Percentiles rank a stretch among this genome's conserved stretches.
Conservation (phyloP, 2,329 filamentous ascomycete species). For the Nothophoma quercina region DNA sequence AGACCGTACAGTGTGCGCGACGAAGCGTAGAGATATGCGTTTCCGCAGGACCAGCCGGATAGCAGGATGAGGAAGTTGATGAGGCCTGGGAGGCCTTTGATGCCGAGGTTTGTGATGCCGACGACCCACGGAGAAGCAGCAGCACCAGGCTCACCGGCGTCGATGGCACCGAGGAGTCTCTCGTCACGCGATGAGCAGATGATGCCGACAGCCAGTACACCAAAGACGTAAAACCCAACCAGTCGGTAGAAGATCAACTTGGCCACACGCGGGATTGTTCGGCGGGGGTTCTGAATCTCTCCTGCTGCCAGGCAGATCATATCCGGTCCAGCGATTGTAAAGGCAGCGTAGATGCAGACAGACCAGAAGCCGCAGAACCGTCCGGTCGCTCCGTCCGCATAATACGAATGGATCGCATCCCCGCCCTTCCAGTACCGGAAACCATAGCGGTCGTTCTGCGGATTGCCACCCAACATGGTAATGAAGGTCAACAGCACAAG, state of each 20-base stretch:
- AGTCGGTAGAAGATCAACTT: conserved; percentile 69
- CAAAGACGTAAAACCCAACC: conserved; percentile 67
- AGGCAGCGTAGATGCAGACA: conserved; percentile 60
- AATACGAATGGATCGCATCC: conserved; percentile 58
- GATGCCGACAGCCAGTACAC: conserved; percentile 66
- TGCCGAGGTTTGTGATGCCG: conserved; percentile 59
- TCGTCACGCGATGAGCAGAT: conserved; percentile 64
- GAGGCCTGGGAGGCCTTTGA: conserved; percentile 66
- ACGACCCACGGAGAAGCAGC: conserved; percentile 61
- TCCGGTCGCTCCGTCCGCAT: conserved; percentile 56
- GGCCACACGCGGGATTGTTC: conserved; percentile 66
- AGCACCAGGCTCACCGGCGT: conserved; percentile 61
- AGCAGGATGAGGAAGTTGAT: conserved; percentile 74
- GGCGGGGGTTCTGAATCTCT: conserved; percentile 65
- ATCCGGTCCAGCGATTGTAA: conserved; percentile 60
- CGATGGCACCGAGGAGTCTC: conserved; percentile 49
- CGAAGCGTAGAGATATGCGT: conserved; percentile 62
- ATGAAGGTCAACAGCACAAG: conserved; percentile 62
- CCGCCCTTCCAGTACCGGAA: conserved; percentile 67
- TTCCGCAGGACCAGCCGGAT: conserved; percentile 67
- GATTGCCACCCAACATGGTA: conserved; percentile 65
- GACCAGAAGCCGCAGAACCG: conserved; percentile 53
- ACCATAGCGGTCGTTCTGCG: conserved; percentile 60
- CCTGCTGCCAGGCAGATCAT: conserved; percentile 56
- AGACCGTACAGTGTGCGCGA: conserved; percentile 62